Percentiles rank a stretch among this genome's conserved stretches.
phyloP scores from a whole-genome alignment of 345 rosid species.

The Lepidium africanum region DNA sequence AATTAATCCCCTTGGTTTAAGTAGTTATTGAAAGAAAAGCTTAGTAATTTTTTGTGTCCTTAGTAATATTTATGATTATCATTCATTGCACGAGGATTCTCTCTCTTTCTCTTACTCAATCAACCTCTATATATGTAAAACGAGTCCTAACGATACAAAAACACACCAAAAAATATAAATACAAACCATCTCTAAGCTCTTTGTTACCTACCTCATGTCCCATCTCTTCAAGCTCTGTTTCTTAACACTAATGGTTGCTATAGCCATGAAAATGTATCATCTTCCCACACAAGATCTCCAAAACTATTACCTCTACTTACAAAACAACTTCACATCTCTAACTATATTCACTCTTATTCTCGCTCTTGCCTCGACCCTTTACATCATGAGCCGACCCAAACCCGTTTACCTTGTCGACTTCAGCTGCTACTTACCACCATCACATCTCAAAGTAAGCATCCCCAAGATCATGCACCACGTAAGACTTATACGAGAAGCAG shows the following conservation, averaged over 20 bases:
- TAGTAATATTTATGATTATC: not conserved
- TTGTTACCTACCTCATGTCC: not conserved
- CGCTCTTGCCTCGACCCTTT: not conserved
- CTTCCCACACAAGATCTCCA: conserved; percentile 25
- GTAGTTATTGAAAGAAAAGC: not conserved
- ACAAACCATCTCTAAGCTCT: not conserved
- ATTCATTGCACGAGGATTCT: not conserved
- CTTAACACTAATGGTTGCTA: not conserved
- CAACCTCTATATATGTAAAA: conserved; percentile 21
- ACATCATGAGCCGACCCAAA: conserved; percentile 16
- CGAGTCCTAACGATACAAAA: not conserved
- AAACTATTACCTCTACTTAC: conserved; percentile 10
- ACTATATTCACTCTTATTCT: conserved; percentile 5
- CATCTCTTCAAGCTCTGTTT: conserved; percentile 16
- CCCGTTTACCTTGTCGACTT: conserved; percentile 28
- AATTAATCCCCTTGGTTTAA: not conserved
- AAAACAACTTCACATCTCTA: conserved; percentile 15
- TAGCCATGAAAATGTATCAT: conserved; percentile 4
- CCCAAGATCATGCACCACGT: conserved; percentile 20
- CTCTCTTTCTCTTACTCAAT: not conserved
- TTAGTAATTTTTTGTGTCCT: not conserved
- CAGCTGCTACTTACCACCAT: conserved; percentile 26
- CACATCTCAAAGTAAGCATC: conserved; percentile 23
- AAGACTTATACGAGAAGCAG: conserved; percentile 10
- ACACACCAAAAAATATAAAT: conserved; percentile 10